Evolutionary conservation across 306 rosid species (phyloP).

Genomic region (Casuarina equisetifolia): DNA sequence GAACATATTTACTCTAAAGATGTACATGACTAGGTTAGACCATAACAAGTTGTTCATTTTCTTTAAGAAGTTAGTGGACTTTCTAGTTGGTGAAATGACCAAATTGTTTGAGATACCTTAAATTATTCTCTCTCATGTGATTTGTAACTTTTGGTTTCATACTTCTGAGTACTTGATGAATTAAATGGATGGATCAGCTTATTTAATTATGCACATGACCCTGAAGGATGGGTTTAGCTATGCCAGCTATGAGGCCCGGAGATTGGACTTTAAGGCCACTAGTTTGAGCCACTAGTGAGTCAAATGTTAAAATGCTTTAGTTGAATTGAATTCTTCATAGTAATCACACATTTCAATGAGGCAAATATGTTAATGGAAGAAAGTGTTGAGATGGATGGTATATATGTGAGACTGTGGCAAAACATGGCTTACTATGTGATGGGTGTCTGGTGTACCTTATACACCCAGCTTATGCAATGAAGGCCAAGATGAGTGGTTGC

Average conservation of each 20-base stretch:
- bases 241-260: constrained; percentile 57
- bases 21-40: constrained; percentile 63
- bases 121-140: constrained; percentile 42
- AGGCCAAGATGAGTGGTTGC: constrained; percentile 8
- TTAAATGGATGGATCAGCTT: constrained; percentile 50
- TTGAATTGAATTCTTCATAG: constrained; percentile 42
- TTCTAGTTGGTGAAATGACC: constrained; percentile 39
- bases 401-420: constrained; percentile 37
- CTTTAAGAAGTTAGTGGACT: constrained; percentile 33
- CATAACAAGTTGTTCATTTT: constrained; percentile 47
- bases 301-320: constrained; percentile 45
- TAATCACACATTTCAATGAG: constrained; percentile 38
- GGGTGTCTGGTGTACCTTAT: constrained; percentile 38
- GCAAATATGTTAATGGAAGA: constrained; percentile 24
- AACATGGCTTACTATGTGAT: constrained; percentile 46
- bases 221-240: constrained; percentile 67
- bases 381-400: constrained; percentile 43
- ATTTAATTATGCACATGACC: constrained; percentile 65
- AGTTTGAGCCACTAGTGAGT: constrained; percentile 15
- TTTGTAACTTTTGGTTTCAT: constrained; percentile 57
- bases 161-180: constrained; percentile 72
- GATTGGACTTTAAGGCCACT: constrained; percentile 23
- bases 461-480: constrained; percentile 12
- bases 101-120: constrained; percentile 38
- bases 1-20: constrained; percentile 29